Evolutionary conservation across 2,329 filamentous ascomycete genomes (phyloP).

Genomic region (Dothideomycetidae sp.): DNA sequence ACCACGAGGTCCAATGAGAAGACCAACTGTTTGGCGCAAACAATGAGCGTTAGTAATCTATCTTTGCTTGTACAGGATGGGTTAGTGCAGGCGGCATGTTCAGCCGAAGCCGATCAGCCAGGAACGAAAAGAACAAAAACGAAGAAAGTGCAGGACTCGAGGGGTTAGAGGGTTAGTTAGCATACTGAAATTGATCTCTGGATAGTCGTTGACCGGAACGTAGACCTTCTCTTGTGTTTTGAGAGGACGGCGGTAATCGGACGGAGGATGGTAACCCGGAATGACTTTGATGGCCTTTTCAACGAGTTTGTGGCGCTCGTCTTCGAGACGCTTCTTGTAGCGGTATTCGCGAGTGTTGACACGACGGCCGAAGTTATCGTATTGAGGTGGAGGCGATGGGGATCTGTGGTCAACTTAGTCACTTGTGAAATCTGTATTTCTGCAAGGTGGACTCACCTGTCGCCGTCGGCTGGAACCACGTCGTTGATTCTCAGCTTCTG

Average conservation of each 20-base stretch:
- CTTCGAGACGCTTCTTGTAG: conserved; percentile 94
- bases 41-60: conserved; percentile 76
- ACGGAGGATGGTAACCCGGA: conserved; percentile 96
- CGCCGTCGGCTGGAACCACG: conserved; percentile 90
- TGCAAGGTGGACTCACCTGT: conserved; percentile 53
- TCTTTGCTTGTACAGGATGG: conserved; percentile 1
- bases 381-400: conserved; percentile 87
- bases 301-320: conserved; percentile 96
- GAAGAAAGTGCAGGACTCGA: conserved; percentile 11
- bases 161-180: conserved; percentile 80
- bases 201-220: conserved; percentile 99
- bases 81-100: neutral
- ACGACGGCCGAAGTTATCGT: conserved; percentile 98
- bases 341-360: conserved; percentile 98
- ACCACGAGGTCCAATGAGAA: conserved; percentile 99
- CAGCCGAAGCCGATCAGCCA: neutral
- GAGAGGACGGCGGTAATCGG: conserved; percentile 95
- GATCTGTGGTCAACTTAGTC: conserved; percentile 46
- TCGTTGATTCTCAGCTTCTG: conserved; percentile 99
- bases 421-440: conserved; percentile 6
- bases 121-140: neutral
- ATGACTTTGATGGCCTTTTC: conserved; percentile 99
- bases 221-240: conserved; percentile 99
- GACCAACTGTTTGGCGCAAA: conserved; percentile 80
- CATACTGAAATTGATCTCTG: conserved; percentile 99